These are phyloP conservation scores for Diplodia intermedia DNA, from an alignment of 2,329 filamentous ascomycete species.

Conservation along the genomic window DNA sequence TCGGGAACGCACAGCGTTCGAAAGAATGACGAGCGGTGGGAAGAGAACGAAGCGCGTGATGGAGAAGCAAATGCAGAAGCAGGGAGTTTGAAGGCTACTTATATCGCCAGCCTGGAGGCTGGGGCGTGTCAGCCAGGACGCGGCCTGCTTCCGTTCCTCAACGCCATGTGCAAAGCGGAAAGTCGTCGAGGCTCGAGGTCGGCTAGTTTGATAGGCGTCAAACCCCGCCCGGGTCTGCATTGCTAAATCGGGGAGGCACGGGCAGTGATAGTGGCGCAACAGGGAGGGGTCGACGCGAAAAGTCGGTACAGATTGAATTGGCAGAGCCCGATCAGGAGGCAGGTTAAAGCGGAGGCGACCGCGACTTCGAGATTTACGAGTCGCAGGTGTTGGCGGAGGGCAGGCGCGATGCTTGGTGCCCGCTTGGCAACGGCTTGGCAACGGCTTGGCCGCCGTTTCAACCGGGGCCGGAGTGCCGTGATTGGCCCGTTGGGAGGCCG, in stretches of 20 bases:
- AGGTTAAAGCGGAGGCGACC: slow-evolving; percentile 25
- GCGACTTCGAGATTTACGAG: slow-evolving; percentile 11
- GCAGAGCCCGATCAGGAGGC: background rate
- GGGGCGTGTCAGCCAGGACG: background rate
- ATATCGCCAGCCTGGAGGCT: slow-evolving; percentile 6
- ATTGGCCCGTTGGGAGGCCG: background rate
- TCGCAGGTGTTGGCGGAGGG: slow-evolving; percentile 1
- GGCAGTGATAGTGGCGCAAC: slow-evolving; percentile 1
- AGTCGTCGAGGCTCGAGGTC: background rate
- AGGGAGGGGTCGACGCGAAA: slow-evolving; percentile 3
- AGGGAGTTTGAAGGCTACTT: slow-evolving; percentile 7
- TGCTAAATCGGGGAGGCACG: slow-evolving; percentile 5
- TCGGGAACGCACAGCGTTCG: slow-evolving; percentile 14
- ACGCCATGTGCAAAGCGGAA: slow-evolving; percentile 10
- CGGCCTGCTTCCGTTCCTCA: background rate
- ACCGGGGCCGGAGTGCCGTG: background rate
- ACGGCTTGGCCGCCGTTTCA: slow-evolving; percentile 18
- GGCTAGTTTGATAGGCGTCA: slow-evolving; percentile 21
- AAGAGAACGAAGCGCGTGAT: background rate
- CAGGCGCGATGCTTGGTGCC: background rate
- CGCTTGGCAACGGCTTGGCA: slow-evolving; percentile 22
- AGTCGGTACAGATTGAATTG: slow-evolving; percentile 3
- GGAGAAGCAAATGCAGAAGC: background rate
- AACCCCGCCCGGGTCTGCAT: background rate
- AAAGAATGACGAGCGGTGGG: slow-evolving; percentile 16